These are phyloP conservation scores for Boletellus sp. DNA, from an alignment of 768 basidiomycete species.

Conservation along the genomic window DNA sequence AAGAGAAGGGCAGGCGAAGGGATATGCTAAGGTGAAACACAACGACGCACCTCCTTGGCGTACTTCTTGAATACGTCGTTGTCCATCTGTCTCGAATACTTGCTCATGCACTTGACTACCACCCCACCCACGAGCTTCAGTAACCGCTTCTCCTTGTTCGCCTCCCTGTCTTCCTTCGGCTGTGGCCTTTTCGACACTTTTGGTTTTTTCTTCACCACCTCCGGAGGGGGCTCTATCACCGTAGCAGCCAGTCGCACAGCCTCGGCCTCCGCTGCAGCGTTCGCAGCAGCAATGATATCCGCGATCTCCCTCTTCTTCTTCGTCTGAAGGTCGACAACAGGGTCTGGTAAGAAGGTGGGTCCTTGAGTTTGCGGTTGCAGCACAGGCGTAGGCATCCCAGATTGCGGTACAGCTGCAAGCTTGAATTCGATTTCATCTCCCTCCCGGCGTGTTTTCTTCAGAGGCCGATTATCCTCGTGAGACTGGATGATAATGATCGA, in stretches of 20 bases:
- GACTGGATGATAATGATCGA: constrained; percentile 18
- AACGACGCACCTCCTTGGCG: constrained; percentile 77
- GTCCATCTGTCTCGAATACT: constrained; percentile 71
- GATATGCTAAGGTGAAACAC: too few relatives aligned
- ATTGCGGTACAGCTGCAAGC: neutral
- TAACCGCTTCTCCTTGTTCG: constrained; percentile 76
- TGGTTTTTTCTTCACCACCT: constrained; percentile 24
- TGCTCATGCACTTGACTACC: constrained; percentile 92
- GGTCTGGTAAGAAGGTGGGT: neutral
- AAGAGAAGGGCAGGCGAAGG: neutral
- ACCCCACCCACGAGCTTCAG: constrained; percentile 81
- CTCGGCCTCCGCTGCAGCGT: constrained; percentile 34
- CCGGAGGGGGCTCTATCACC: constrained; percentile 15
- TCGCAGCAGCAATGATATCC: constrained; percentile 41
- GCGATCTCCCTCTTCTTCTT: constrained; percentile 32
- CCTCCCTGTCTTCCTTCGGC: constrained; percentile 58
- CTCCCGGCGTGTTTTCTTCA: constrained; percentile 32
- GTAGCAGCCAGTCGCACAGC: constrained; percentile 29
- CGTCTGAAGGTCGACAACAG: neutral
- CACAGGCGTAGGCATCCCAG: neutral
- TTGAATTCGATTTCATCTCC: constrained; percentile 24
- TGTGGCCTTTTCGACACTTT: constrained; percentile 37
- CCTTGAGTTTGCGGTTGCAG: neutral
- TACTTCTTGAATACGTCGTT: constrained; percentile 89
- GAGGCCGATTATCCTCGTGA: constrained; percentile 29